Percentiles rank a stretch among this genome's conserved stretches.
Evolutionary conservation across 1,284 basidiomycete genomes (phyloP).

Genomic region (Puccinia triticina): DNA sequence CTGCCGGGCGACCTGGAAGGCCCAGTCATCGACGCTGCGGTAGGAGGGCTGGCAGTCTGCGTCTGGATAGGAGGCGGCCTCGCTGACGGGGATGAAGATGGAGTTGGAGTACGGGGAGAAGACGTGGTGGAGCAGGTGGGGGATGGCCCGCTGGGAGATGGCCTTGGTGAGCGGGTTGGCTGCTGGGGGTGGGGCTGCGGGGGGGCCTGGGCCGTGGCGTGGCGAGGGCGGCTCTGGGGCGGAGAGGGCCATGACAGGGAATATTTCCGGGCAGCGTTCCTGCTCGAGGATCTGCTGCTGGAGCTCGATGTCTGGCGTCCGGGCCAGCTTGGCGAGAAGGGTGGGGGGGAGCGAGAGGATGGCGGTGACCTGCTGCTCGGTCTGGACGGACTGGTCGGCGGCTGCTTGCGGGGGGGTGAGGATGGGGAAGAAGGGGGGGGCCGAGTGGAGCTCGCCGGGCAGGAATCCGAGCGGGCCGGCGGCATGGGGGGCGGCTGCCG

Average conservation of each 20-base stretch:
- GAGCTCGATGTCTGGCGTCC: conserved; percentile 22
- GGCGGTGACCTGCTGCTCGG: conserved; percentile 36
- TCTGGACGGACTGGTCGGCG: conserved; percentile 12
- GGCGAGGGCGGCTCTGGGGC: conserved; percentile 1
- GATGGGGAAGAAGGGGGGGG: not conserved
- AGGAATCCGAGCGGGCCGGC: too few species aligned
- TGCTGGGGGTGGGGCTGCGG: not conserved
- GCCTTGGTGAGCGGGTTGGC: not conserved
- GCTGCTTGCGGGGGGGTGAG: not conserved
- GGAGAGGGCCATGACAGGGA: conserved; percentile 38
- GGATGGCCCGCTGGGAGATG: conserved; percentile 37
- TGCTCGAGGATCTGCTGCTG: conserved; percentile 22
- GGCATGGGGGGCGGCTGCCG: too few species aligned
- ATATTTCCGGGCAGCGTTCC: conserved; percentile 9
- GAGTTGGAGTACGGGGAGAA: conserved; percentile 40
- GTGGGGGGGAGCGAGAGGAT: conserved; percentile 40
- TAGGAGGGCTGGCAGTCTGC: conserved; percentile 40
- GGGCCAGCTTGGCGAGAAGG: conserved; percentile 29
- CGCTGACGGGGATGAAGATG: conserved; percentile 20
- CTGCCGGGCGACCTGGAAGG: conserved; percentile 38
- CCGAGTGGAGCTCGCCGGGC: not conserved
- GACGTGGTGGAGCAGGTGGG: conserved; percentile 47
- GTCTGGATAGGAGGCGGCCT: not conserved
- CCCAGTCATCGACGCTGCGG: conserved; percentile 47
- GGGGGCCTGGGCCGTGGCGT: not conserved